Evolutionary conservation across 2,329 filamentous ascomycete genomes (phyloP).

Genomic region (Cercospora janseana): DNA sequence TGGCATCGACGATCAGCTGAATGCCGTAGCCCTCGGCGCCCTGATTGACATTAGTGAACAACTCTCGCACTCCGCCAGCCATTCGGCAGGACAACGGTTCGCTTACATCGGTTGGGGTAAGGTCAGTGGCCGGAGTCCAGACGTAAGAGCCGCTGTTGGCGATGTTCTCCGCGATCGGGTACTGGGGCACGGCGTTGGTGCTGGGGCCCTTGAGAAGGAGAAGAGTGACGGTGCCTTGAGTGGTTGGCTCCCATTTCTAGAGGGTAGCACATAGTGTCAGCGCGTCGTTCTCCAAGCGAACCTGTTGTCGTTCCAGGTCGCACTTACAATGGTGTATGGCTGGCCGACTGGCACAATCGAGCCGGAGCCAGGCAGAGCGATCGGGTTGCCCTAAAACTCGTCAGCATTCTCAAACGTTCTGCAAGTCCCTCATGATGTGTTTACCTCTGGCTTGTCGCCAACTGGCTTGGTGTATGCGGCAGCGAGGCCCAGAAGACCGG

Average conservation of each 20-base stretch:
- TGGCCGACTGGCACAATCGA: conserved; percentile 56
- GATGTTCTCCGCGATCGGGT: conserved; percentile 53
- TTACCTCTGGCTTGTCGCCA: conserved; percentile 31
- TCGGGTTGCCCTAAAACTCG: conserved; percentile 52
- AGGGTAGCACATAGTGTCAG: not conserved
- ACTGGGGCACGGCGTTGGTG: conserved; percentile 53
- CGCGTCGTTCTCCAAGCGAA: not conserved
- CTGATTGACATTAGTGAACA: not conserved
- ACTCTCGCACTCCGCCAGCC: not conserved
- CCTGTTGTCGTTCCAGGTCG: not conserved
- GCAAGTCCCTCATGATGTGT: not conserved
- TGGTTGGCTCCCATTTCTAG: conserved; percentile 53
- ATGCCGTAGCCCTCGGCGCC: conserved; percentile 58
- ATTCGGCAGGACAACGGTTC: not conserved
- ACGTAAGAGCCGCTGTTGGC: conserved; percentile 54
- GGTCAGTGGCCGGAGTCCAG: conserved; percentile 54
- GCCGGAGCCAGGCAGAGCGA: conserved; percentile 52
- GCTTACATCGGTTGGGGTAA: conserved; percentile 40
- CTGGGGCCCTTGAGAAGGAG: conserved; percentile 60
- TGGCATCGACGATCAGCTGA: conserved; percentile 59
- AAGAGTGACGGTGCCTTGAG: conserved; percentile 54
- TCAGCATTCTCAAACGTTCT: conserved; percentile 3
- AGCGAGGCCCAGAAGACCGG: conserved; percentile 51
- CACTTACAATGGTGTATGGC: conserved; percentile 44
- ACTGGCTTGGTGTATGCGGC: conserved; percentile 44